Conservation (phyloP, 2,329 filamentous ascomycete genomes). For the Aspergillus sp. region DNA sequence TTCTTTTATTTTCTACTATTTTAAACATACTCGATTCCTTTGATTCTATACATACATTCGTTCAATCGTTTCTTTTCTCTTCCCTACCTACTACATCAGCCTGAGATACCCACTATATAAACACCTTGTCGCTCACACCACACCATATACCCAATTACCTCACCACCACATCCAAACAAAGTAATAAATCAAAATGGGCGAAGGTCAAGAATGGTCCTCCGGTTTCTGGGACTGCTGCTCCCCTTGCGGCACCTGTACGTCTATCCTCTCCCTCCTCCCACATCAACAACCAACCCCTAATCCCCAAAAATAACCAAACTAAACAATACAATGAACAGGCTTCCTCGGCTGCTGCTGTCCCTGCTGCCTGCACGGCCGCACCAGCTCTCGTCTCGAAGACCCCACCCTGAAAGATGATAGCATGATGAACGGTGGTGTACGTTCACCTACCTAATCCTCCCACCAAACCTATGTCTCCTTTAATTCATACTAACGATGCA, state of each 20-base stretch:
- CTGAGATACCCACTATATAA: neutral
- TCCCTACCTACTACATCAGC: too few relatives aligned
- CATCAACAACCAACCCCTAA: neutral
- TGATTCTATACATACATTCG: too few relatives aligned
- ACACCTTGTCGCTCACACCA: neutral
- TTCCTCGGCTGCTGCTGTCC: slow-evolving; percentile 30
- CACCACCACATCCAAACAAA: neutral
- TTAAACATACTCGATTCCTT: too few relatives aligned
- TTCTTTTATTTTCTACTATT: too few relatives aligned
- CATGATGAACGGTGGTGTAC: slow-evolving; percentile 32
- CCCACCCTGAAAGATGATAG: slow-evolving; percentile 29
- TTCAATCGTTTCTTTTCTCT: too few relatives aligned
- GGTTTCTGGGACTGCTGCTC: slow-evolving; percentile 37
- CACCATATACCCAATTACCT: neutral
- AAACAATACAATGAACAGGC: slow-evolving; percentile 20
- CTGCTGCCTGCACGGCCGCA: slow-evolving; percentile 37
- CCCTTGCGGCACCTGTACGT: slow-evolving; percentile 34
- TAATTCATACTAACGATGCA: neutral
- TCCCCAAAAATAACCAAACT: neutral
- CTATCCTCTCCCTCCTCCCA: neutral
- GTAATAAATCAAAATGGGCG: slow-evolving; percentile 12
- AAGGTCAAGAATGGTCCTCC: slow-evolving; percentile 29
- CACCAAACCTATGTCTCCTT: too few relatives aligned
- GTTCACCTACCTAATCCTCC: neutral
- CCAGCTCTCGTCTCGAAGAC: slow-evolving; percentile 33